These are phyloP conservation scores for Dorcoceras hygrometricum DNA, from an alignment of 257 asterid genomes.

Conservation along the genomic window DNA sequence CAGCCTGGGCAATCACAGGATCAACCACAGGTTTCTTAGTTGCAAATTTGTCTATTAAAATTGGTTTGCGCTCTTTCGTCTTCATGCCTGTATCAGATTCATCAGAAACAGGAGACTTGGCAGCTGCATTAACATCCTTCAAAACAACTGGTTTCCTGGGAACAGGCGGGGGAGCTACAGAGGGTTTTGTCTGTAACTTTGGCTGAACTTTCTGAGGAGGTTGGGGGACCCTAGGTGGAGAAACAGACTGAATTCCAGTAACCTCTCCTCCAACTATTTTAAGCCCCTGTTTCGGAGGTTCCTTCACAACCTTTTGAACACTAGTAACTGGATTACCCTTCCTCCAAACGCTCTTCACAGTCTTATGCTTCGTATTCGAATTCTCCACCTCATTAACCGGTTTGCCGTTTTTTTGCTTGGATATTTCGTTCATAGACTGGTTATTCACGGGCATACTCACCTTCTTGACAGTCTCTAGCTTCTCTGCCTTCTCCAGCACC, in stretches of 20 bases:
- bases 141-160: conserved; percentile 68
- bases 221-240: conserved; percentile 48
- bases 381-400: conserved; percentile 38
- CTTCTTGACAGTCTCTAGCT: conserved; percentile 63
- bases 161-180: conserved; percentile 65
- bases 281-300: conserved; percentile 44
- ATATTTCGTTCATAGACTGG: conserved; percentile 34
- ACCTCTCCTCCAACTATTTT: conserved; percentile 37
- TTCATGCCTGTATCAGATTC: conserved; percentile 41
- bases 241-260: conserved; percentile 37
- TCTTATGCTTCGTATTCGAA: conserved; percentile 46
- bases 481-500: conserved; percentile 88
- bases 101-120: conserved; percentile 41
- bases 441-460: conserved; percentile 41
- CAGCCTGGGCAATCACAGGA: conserved; percentile 74
- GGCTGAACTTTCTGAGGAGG: conserved; percentile 64
- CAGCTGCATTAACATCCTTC: conserved; percentile 73
- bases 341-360: conserved; percentile 86
- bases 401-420: conserved; percentile 44
- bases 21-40: conserved; percentile 79
- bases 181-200: conserved; percentile 64
- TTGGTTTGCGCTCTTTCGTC: conserved; percentile 73
- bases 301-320: conserved; percentile 60
- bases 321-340: conserved; percentile 85
- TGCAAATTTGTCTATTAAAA: conserved; percentile 90